phyloP scores from a whole-genome alignment of 1,284 basidiomycete species.

The Lentinus polychrous region DNA sequence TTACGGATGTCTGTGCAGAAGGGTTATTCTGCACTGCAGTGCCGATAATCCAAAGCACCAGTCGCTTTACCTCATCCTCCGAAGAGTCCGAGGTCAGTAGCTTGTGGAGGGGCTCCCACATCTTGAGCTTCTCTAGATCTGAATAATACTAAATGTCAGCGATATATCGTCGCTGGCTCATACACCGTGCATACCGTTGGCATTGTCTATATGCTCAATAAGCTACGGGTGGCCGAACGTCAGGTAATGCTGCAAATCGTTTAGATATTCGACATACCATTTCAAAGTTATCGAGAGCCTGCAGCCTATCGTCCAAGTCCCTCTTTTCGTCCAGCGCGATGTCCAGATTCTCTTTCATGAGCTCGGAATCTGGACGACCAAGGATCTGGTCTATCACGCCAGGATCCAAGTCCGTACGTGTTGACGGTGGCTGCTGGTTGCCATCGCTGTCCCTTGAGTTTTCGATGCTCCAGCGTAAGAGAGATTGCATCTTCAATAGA shows the following conservation, averaged over 20 bases:
- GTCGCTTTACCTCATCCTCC: slow-evolving; percentile 59
- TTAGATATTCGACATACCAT: slow-evolving; percentile 57
- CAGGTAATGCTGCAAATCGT: neutral
- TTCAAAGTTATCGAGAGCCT: slow-evolving; percentile 90
- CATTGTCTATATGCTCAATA: slow-evolving; percentile 93
- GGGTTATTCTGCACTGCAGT: slow-evolving; percentile 96
- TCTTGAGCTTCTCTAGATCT: slow-evolving; percentile 80
- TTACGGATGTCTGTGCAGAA: slow-evolving; percentile 78
- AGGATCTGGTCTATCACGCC: slow-evolving; percentile 83
- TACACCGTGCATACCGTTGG: slow-evolving; percentile 60
- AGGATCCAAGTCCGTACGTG: slow-evolving; percentile 55
- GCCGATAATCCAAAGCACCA: slow-evolving; percentile 87
- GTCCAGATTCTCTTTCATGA: slow-evolving; percentile 84
- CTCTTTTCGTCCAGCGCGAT: slow-evolving; percentile 60
- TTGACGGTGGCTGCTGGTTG: slow-evolving; percentile 21
- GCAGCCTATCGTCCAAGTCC: slow-evolving; percentile 61
- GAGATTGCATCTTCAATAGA: slow-evolving; percentile 48
- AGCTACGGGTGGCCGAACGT: slow-evolving; percentile 43
- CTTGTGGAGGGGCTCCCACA: slow-evolving; percentile 80
- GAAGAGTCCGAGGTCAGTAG: slow-evolving; percentile 54
- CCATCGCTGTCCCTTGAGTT: slow-evolving; percentile 40
- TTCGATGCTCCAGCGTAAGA: slow-evolving; percentile 72
- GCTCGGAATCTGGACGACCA: slow-evolving; percentile 77
- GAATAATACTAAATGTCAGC: slow-evolving; percentile 2
- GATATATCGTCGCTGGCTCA: neutral